Conservation (phyloP, 495 filamentous ascomycete species). For the Arthonia radiata region DNA sequence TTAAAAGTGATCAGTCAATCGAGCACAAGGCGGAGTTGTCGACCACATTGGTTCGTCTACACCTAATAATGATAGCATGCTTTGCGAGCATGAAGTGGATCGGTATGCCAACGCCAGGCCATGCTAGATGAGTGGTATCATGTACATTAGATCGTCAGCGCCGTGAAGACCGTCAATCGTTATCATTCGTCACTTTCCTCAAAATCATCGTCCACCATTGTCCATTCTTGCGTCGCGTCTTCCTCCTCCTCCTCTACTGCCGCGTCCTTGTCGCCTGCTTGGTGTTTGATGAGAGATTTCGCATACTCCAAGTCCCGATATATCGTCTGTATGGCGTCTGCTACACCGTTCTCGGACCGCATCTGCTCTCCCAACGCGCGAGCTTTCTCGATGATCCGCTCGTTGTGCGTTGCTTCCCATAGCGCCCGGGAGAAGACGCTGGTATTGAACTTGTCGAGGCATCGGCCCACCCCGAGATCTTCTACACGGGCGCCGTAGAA, state of each 20-base stretch:
- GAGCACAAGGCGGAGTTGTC: no score
- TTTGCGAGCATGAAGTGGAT: no score
- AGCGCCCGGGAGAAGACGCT: slow-evolving; percentile 58
- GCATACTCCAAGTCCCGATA: slow-evolving; percentile 94
- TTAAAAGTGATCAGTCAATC: no score
- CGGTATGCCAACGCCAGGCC: no score
- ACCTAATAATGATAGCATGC: no score
- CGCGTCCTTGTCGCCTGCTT: slow-evolving; percentile 17
- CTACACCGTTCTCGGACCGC: slow-evolving; percentile 75
- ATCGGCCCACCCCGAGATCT: slow-evolving; percentile 78
- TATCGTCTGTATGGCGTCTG: slow-evolving; percentile 69
- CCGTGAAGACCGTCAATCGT: no score
- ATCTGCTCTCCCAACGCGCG: slow-evolving; percentile 62
- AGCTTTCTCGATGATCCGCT: slow-evolving; percentile 77
- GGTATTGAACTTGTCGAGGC: slow-evolving; percentile 68
- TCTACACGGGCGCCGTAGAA: slow-evolving; percentile 82
- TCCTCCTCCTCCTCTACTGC: slow-evolving; percentile 17
- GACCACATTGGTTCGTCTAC: no score
- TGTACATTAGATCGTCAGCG: no score
- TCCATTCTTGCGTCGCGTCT: no score
- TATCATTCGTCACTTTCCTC: no score
- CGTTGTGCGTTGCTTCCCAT: slow-evolving; percentile 75
- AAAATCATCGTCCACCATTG: slow-evolving; percentile 32
- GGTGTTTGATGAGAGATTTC: slow-evolving; percentile 54
- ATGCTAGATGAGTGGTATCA: no score